Evolutionary conservation across 2,329 filamentous ascomycete species (phyloP).

Genomic region (Xylaria sp.): DNA sequence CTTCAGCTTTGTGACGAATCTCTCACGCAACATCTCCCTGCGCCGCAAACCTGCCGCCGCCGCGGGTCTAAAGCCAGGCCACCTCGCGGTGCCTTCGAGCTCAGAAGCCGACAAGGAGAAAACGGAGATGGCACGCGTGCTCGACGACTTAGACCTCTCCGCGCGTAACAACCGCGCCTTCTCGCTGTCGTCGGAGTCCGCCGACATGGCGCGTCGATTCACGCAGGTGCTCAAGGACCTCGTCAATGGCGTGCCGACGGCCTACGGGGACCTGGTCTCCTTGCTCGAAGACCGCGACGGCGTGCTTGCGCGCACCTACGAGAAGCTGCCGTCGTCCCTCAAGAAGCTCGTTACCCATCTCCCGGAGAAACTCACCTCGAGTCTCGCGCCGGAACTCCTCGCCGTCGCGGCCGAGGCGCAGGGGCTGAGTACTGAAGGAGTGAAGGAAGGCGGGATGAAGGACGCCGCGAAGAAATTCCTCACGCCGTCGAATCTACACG

Average conservation of each 20-base stretch:
- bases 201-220: conserved; percentile 84
- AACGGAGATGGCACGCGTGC: conserved; percentile 77
- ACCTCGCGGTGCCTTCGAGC: conserved; percentile 46
- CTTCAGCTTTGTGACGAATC: conserved; percentile 54
- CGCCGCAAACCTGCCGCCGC: conserved; percentile 46
- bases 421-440: conserved; percentile 63
- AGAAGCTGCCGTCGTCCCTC: conserved; percentile 79
- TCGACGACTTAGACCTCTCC: conserved; percentile 85
- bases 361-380: conserved; percentile 81
- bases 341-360: conserved; percentile 88
- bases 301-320: conserved; percentile 68
- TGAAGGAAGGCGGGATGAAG: conserved; percentile 53
- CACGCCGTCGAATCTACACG: conserved; percentile 77
- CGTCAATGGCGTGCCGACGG: conserved; percentile 90
- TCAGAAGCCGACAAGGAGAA: conserved; percentile 65
- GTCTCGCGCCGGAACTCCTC: conserved; percentile 82
- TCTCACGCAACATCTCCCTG: conserved; percentile 48
- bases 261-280: conserved; percentile 83
- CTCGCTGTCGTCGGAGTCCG: conserved; percentile 83
- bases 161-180: conserved; percentile 88
- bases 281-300: conserved; percentile 72
- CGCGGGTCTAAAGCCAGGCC: conserved; percentile 51
- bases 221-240: conserved; percentile 92
- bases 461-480: conserved; percentile 74
- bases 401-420: conserved; percentile 82